Percentiles rank a stretch among this genome's conserved stretches.
Evolutionary conservation across 495 filamentous ascomycete genomes (phyloP).

Genomic region (Neurospora sp.): DNA sequence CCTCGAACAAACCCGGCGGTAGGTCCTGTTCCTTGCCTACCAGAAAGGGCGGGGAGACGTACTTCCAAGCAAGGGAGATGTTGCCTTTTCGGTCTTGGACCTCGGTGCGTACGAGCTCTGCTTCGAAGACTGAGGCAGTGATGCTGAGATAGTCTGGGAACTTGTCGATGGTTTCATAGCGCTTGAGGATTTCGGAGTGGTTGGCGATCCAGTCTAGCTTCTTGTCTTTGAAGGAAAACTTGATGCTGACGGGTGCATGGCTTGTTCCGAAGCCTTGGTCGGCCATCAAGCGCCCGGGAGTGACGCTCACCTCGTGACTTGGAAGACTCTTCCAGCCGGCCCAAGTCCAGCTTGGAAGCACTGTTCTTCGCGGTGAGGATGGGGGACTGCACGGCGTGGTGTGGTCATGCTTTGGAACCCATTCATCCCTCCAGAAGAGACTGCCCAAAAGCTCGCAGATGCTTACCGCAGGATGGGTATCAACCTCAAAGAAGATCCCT

Average conservation of each 20-base stretch:
- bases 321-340: neutral
- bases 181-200: neutral
- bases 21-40: neutral
- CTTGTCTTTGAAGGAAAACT: neutral
- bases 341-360: constrained; percentile 2
- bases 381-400: too few species aligned
- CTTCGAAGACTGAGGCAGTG: neutral
- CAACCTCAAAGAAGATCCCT: neutral
- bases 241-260: neutral
- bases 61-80: neutral
- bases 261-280: neutral
- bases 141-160: neutral
- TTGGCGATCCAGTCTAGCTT: neutral
- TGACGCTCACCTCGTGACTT: neutral
- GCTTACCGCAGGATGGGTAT: neutral
- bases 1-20: neutral
- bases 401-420: too few species aligned
- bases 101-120: neutral
- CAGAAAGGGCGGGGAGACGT: neutral
- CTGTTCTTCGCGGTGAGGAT: neutral
- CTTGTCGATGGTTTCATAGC: neutral
- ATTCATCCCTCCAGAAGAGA: neutral
- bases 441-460: neutral
- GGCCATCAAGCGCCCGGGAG: neutral
- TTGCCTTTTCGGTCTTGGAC: neutral